A percentile compares a stretch with the other conserved stretches of the same genome.
These are phyloP conservation scores for Xylaria longipes DNA, from an alignment of 495 filamentous ascomycete genomes.

Conservation along the genomic window DNA sequence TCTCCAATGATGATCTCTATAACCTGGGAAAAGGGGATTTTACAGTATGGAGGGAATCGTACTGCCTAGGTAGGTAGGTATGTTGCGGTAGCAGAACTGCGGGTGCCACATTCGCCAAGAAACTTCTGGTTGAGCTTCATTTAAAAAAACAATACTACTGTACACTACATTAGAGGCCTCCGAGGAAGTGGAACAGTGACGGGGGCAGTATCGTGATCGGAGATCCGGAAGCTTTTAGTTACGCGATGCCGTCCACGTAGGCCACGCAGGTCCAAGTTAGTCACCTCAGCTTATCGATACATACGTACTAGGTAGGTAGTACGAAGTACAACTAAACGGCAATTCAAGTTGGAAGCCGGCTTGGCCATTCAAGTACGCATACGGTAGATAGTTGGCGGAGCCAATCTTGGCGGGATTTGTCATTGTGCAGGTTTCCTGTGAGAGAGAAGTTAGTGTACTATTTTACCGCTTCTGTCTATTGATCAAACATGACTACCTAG, in stretches of 20 bases:
- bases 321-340: background rate
- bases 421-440: constrained; percentile 1
- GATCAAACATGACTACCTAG: background rate
- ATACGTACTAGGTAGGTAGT: too few relatives aligned
- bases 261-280: background rate
- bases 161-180: background rate
- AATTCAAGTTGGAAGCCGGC: constrained; percentile 8
- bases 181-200: background rate
- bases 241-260: background rate
- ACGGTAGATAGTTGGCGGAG: background rate
- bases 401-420: constrained; percentile 15
- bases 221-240: background rate
- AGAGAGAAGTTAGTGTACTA: constrained; percentile 6
- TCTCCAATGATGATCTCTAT: constrained; percentile 5
- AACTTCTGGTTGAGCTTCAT: background rate
- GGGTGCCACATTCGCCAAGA: constrained; percentile 6
- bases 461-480: constrained; percentile 7
- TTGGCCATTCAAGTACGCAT: constrained; percentile 5
- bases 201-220: background rate
- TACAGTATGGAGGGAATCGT: background rate
- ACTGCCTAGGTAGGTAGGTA: background rate
- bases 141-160: constrained; percentile 1
- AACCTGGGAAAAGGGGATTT: background rate
- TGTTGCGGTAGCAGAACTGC: background rate
- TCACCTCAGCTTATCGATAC: too few relatives aligned